Evolutionary conservation across 805 yeast genomes (phyloP), one percentile per base, ranked within the genome.

Genomic region (Yamadazyma paraphyllophila): DNA sequence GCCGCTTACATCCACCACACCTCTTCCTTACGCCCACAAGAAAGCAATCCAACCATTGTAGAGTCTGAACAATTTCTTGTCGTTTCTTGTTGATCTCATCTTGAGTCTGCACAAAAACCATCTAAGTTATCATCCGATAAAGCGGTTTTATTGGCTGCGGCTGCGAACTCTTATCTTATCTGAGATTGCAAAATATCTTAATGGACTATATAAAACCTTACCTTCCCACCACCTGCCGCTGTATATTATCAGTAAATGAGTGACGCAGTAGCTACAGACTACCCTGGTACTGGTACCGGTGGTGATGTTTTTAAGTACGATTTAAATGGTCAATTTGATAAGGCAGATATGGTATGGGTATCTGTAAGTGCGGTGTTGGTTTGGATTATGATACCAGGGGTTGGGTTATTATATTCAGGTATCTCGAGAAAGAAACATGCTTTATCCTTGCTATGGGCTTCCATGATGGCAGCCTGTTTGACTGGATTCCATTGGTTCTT

Each of bases 301-400:
- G 96, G 96, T 57, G 81, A 89, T 69, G 80, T 88, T 30, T 71
- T 88, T 63, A 78, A 80, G 14, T 77, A 77, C 20, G 86, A 91
- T 65, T 73, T 90, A 58, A 88, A 88, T 62, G 69, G 71, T 8
- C 83, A 78, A 57, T 90, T 76, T 60, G 85, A 83, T 50, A 70
- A 71, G 36, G 95, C 85, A 41, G 88, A 88, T 62, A 84, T 86
- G 88, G 88, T 81, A 4, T 90, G 96, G 95, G 77, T 89, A 46
- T 88, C 83, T 63, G 76, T 80, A 5, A 76, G 88, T n/a, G 83
- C 82, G 7, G 83, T 80, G 16, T 75, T 94, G 47, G 98, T 92
- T 50, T 91, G 95, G 90, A 81, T 92, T 58, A 94, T 92, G 97
- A 79, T 90, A 56, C 97, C 98, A 31, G 99, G 99, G 51, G 84